Base-by-base conservation (phyloP, 2,329 filamentous ascomycete genomes). In the Fusarium chuoi region DNA sequence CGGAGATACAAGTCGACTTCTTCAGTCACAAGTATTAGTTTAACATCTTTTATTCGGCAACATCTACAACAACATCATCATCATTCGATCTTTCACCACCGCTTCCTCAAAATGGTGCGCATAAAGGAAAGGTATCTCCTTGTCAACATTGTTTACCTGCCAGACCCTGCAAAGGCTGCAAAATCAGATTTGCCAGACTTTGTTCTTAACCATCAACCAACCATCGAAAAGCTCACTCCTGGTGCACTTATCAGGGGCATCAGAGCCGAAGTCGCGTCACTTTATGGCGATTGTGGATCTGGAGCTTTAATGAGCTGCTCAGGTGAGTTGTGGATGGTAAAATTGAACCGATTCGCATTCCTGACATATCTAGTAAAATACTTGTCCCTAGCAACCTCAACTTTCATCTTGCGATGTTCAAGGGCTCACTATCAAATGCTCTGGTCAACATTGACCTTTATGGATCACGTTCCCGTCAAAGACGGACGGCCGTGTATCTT, bases 101-200 rank as follows among this genome's bases (percentile, higher is more conserved):
- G 24, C 4, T 39, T 45, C 22, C 15, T 52, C 36, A 72, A 41
- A 55, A 98, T 99, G 96, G 96, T 99, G 68, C 94, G 96, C 80
- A 90, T 98, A 76, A 99, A 99, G 84, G 93, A 98, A 83, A 92
- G 96, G 78, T 99, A 99, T 82, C 89, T 99, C 24, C 90, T 98
- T n/a, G 90, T 98, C 71, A 94, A 97, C 81, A 95, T 98, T 75
- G 87, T 98, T 52, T 98, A 98, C 79, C 94, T 95, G 1, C 87
- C 90, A 12, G 85, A 89, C 18, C 72, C 85, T 15, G 72, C 79
- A 15, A 78, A 77, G 68, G 70, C 79, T 52, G 74, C 77, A 68
- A 82, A 81, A 65, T 56, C 80, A 39, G 81, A 83, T 75, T 76
- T 87, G 79, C 82, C 93, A 80, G 82, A 89, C 84, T 86, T 93